Evolutionary conservation across 176 grass and related monocot genomes (phyloP).

Genomic region (Rhynchospora breviuscula): DNA sequence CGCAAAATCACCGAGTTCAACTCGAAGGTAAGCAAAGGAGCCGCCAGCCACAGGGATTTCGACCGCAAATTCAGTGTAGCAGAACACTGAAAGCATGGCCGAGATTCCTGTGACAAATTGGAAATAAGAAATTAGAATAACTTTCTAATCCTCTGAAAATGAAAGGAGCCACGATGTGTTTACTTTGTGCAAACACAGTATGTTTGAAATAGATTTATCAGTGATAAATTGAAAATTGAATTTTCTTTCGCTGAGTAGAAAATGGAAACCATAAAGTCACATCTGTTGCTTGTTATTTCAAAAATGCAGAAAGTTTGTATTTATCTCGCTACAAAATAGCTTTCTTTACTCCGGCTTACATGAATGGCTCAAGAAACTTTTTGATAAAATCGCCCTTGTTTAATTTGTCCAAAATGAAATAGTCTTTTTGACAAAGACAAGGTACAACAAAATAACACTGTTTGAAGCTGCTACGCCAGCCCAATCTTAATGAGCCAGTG

Average conservation of each 20-base stretch:
- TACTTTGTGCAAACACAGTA: background rate
- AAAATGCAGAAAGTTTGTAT: background rate
- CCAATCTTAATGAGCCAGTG: too few species aligned
- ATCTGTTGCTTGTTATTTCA: background rate
- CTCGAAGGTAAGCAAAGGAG: slow-evolving; percentile 83
- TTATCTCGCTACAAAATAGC: background rate
- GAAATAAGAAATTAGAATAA: background rate
- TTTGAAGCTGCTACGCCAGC: background rate
- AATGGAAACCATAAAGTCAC: background rate
- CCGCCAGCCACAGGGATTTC: slow-evolving; percentile 83
- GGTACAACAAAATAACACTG: background rate
- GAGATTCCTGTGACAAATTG: slow-evolving; percentile 45
- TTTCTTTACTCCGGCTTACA: background rate
- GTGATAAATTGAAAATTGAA: background rate
- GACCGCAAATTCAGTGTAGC: slow-evolving; percentile 90
- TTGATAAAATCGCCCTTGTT: background rate
- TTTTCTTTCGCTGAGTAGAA: background rate
- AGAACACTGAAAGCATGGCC: slow-evolving; percentile 94
- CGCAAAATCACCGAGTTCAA: slow-evolving; percentile 79
- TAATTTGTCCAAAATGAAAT: background rate
- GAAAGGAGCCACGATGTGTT: background rate
- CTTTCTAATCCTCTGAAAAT: background rate
- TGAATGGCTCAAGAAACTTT: background rate
- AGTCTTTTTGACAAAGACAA: background rate
- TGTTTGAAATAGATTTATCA: background rate